Evolutionary conservation across 345 rosid genomes (phyloP), one percentile per base, ranked within the genome.

Genomic region (Tarenaya hassleriana): DNA sequence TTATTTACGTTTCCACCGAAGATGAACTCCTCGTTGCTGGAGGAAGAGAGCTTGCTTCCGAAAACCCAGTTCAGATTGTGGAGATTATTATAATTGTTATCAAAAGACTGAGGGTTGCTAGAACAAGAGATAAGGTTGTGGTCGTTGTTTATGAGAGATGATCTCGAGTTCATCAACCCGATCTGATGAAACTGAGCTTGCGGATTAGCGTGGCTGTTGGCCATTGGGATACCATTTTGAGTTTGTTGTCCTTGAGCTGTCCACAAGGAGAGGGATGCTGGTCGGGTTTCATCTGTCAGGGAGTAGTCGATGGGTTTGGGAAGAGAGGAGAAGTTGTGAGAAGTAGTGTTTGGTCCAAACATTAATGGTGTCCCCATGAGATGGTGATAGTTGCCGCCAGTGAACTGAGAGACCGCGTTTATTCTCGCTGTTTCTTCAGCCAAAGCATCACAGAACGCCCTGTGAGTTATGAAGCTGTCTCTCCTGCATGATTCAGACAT

Each of bases 371-470:
- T 61, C 35, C 78, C 89, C 69, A 76, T 69, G 16, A 82, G 73
- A 49, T 79, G 78, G 67, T 83, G 86, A 60, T 82, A 76, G 52
- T 63, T 19, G 64, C 32, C 37, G 74, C 55, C 21, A 77, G 64
- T 66, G 43, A 77, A 58, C 61, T 41, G 70, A 3, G 96, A 67
- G 47, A 77, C 79, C 57, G 94, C 98, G 56, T 75, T 88, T 55
- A 92, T 73, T 59, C 96, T 79, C 0, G 95, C 95, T 3, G 96
- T 77, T 75, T 92, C 96, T 71, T 88, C 95, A 1, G 98, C 98
- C 50, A 92, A 81, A 10, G 98, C 98, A 33, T 88, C 96, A 41
- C 98, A 92, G 63, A 85, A 92, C 4, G 98, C 98, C 65, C 98
- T 76, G n/a, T 92, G 98, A 7, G 96, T 92, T 34, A 92, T 72